Evolutionary conservation across 176 grass and related monocot genomes (phyloP).

Genomic region (Microstegium vimineum): DNA sequence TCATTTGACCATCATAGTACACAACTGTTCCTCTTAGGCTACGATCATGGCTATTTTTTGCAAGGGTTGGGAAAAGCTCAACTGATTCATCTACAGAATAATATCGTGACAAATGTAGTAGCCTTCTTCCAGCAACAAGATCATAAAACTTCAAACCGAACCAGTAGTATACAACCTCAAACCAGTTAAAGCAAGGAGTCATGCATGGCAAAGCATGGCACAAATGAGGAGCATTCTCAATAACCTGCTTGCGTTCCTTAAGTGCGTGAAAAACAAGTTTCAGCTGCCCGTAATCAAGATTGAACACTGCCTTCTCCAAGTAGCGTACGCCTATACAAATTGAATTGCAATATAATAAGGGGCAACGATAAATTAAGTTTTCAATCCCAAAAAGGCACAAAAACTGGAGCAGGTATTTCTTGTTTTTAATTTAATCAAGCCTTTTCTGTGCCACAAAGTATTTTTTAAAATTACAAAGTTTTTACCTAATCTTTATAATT

Average conservation of each 20-base stretch:
- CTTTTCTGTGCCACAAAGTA: not conserved
- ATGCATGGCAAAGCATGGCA: conserved; percentile 94
- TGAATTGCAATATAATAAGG: conserved; percentile 2
- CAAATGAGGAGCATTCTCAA: conserved; percentile 86
- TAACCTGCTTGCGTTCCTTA: conserved; percentile 90
- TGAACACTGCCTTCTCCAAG: conserved; percentile 98
- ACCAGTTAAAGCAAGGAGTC: conserved; percentile 99
- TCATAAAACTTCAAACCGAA: conserved; percentile 89
- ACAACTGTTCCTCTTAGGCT: conserved; percentile 93
- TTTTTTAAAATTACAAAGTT: not conserved
- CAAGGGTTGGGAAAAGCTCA: conserved; percentile 88
- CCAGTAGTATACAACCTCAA: conserved; percentile 94
- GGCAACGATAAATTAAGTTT: not conserved
- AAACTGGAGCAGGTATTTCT: not conserved
- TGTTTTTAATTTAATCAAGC: not conserved
- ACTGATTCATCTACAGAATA: conserved; percentile 89
- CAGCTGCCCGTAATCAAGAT: conserved; percentile 84
- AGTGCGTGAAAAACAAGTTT: conserved; percentile 96
- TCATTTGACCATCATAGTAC: conserved; percentile 99
- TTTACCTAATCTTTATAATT: not conserved
- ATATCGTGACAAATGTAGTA: conserved; percentile 93
- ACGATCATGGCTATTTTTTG: conserved; percentile 49
- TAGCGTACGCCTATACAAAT: conserved; percentile 74
- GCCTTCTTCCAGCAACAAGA: conserved; percentile 77
- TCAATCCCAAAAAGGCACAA: conserved; percentile 17